These are phyloP conservation scores for Diplosphaera chodatii DNA, from an alignment of 139 green algal genomes.

Conservation along the genomic window DNA sequence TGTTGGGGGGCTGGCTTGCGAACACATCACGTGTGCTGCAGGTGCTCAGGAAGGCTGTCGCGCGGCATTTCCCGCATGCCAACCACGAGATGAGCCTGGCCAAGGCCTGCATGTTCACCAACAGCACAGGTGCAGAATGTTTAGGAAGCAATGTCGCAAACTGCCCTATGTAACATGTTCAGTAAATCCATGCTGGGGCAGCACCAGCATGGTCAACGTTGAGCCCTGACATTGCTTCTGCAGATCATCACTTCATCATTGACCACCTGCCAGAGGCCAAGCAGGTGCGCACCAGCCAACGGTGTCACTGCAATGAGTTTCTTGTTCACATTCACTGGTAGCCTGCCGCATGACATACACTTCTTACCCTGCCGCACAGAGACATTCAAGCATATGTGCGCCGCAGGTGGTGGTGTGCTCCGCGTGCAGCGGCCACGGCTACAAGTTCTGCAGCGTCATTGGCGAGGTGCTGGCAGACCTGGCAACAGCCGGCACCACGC, in stretches of 20 bases:
- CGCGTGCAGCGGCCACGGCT: constrained; percentile 73
- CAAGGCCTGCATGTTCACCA: constrained; percentile 70
- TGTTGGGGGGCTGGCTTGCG: no score
- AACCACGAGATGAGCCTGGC: constrained; percentile 30
- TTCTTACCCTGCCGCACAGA: background rate
- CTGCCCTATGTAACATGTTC: no score
- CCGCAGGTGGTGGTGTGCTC: constrained; percentile 65
- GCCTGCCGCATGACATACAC: background rate
- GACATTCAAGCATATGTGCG: background rate
- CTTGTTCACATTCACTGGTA: background rate
- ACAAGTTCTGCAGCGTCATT: constrained; percentile 67
- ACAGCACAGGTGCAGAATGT: constrained; percentile 50
- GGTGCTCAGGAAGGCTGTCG: constrained; percentile 23
- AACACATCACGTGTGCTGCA: background rate
- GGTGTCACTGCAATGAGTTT: no score
- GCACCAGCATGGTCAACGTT: no score
- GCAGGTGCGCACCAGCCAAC: constrained; percentile 37
- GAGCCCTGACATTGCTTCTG: no score
- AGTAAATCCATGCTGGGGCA: no score
- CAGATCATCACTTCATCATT: constrained; percentile 70
- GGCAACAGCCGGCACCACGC: constrained; percentile 37
- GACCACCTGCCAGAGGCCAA: constrained; percentile 55
- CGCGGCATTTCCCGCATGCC: constrained; percentile 41
- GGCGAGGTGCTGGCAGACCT: constrained; percentile 38
- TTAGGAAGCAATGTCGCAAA: no score